Conservation (phyloP, 2,329 filamentous ascomycete species). For the Penicillium sp. region DNA sequence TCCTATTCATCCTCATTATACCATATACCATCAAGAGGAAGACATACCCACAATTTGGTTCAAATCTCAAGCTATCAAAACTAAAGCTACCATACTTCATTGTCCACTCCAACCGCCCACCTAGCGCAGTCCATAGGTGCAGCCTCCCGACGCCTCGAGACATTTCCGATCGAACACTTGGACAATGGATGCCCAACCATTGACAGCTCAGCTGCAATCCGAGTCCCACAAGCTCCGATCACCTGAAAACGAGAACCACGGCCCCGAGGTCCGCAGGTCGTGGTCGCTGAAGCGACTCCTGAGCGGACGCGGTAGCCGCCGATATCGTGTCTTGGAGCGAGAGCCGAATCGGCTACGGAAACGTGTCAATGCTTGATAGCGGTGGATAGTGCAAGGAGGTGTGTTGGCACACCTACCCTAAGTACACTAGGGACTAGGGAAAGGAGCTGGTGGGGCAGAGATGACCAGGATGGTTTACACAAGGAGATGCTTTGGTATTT, state of each 20-base stretch:
- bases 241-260: neutral
- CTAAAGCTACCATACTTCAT: neutral
- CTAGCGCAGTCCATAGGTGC: neutral
- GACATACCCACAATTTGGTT: neutral
- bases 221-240: neutral
- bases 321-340: slow-evolving; percentile 20
- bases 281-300: slow-evolving; percentile 22
- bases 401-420: neutral
- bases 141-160: neutral
- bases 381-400: neutral
- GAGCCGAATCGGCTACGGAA: slow-evolving; percentile 24
- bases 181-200: slow-evolving; percentile 20
- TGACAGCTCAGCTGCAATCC: slow-evolving; percentile 7
- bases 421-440: neutral
- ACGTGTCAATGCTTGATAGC: slow-evolving; percentile 15
- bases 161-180: neutral
- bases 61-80: no score
- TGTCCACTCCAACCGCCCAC: slow-evolving; percentile 1
- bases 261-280: slow-evolving; percentile 6
- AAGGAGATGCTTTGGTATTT: neutral
- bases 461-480: neutral
- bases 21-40: neutral
- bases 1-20: neutral
- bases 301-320: slow-evolving; percentile 16
- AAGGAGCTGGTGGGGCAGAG: neutral